Conservation (phyloP, 306 rosid genomes). For the Parietaria judaica region DNA sequence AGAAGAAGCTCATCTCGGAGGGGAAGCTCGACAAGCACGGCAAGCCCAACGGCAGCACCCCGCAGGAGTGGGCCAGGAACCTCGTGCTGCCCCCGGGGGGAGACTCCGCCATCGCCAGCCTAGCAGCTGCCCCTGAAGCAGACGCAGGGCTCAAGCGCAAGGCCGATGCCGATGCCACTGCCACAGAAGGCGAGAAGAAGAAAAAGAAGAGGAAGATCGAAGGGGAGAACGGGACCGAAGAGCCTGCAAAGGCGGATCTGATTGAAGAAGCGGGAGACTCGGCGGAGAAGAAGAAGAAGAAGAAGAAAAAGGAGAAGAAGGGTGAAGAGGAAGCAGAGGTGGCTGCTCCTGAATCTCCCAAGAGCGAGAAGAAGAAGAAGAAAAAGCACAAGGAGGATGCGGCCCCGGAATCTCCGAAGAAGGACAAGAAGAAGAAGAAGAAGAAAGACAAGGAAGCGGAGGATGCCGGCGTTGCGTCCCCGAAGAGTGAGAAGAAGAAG, state of each 20-base stretch:
- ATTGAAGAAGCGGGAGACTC: constrained; percentile 14
- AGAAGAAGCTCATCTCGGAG: constrained; percentile 55
- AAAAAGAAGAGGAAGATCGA: constrained; percentile 42
- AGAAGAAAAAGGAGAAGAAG: constrained; percentile 26
- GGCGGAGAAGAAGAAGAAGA: constrained; percentile 28
- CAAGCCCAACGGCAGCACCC: constrained; percentile 57
- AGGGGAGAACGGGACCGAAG: constrained; percentile 22
- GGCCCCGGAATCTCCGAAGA: no score
- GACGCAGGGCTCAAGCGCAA: constrained; percentile 31
- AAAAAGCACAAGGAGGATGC: no score
- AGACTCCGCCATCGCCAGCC: constrained; percentile 46
- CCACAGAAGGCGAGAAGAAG: constrained; percentile 20
- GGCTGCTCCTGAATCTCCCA: constrained; percentile 6
- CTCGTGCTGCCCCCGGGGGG: constrained; percentile 53
- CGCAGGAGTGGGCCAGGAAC: constrained; percentile 64
- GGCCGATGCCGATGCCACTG: neutral
- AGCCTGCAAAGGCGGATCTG: neutral
- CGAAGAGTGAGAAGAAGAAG: constrained; percentile 51
- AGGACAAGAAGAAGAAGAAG: no score
- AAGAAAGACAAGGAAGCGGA: no score
- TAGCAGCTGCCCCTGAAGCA: constrained; percentile 34
- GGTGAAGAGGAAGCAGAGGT: constrained; percentile 31
- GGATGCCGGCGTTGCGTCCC: constrained; percentile 26
- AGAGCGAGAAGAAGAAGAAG: no score
- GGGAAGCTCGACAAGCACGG: constrained; percentile 77